These are phyloP conservation scores for Fusarium succisae DNA, from an alignment of 2,329 filamentous ascomycete genomes.

Conservation along the genomic window DNA sequence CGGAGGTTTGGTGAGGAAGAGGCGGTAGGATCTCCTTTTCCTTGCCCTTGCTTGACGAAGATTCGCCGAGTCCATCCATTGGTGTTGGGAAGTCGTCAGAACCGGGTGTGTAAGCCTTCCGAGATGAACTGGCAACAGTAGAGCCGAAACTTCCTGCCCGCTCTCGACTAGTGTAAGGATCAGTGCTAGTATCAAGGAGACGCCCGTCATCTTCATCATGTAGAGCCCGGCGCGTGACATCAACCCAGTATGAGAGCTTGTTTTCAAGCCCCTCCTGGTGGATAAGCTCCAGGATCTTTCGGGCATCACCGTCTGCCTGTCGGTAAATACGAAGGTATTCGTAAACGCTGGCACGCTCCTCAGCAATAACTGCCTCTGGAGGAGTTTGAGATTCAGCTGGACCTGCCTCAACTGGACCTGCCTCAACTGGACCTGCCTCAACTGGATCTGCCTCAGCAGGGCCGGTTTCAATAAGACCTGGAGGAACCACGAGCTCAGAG, in stretches of 20 bases:
- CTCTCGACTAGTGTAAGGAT: background rate
- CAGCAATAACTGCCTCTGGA: background rate
- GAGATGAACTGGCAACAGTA: conserved; percentile 40
- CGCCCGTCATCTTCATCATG: conserved; percentile 12
- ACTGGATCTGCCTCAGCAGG: background rate
- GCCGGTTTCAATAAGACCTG: conserved; percentile 13
- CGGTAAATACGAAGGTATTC: conserved; percentile 64
- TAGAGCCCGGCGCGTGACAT: conserved; percentile 55
- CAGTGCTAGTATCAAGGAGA: background rate
- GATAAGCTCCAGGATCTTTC: conserved; percentile 68
- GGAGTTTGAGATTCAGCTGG: conserved; percentile 5
- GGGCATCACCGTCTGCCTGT: conserved; percentile 67
- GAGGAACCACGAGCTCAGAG: conserved; percentile 13
- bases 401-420: background rate
- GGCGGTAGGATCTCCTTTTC: conserved; percentile 20
- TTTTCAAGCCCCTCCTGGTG: conserved; percentile 67
- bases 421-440: background rate
- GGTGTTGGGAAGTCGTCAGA: conserved; percentile 35
- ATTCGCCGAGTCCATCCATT: conserved; percentile 13
- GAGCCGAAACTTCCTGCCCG: conserved; percentile 37
- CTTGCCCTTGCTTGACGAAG: conserved; percentile 27
- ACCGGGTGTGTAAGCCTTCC: conserved; percentile 34
- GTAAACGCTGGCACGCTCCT: conserved; percentile 41
- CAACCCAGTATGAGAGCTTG: conserved; percentile 67
- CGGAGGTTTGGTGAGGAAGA: conserved; percentile 11